A percentile compares a stretch with the other conserved stretches of the same genome.
phyloP scores from a whole-genome alignment of 108 stramenopile genomes.

The Bacterosira constricta region DNA sequence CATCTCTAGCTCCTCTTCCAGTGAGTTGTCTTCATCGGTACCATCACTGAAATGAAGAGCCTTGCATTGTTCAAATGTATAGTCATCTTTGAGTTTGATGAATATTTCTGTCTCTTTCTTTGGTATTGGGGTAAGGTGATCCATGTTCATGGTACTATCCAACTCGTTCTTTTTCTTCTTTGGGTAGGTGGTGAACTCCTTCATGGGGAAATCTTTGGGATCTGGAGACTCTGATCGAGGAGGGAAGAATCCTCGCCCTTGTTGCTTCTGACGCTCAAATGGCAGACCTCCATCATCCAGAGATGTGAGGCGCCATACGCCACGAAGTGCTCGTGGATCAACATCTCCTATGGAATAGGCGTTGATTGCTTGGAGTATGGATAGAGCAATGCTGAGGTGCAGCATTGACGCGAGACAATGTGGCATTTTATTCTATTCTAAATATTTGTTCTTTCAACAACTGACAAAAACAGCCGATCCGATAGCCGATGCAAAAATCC shows the following conservation, averaged over 20 bases:
- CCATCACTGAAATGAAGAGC: constrained; percentile 37
- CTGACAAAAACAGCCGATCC: too few species aligned
- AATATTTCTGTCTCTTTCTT: constrained; percentile 62
- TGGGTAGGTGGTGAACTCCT: constrained; percentile 85
- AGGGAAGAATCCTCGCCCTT: constrained; percentile 24
- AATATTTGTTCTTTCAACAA: too few species aligned
- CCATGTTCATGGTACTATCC: not conserved
- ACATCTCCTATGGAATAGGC: constrained; percentile 58
- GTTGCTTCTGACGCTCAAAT: constrained; percentile 25
- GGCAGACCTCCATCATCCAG: constrained; percentile 44
- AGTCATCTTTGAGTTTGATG: constrained; percentile 82
- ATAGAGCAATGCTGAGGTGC: not conserved
- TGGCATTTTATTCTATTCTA: too few species aligned
- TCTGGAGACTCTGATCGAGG: constrained; percentile 12
- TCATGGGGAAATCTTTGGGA: constrained; percentile 54
- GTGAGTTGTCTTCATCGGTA: constrained; percentile 8
- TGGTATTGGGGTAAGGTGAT: not conserved
- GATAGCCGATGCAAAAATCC: too few species aligned
- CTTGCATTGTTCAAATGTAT: constrained; percentile 70
- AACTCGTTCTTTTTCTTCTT: constrained; percentile 20
- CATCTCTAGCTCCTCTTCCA: constrained; percentile 33
- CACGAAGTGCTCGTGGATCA: constrained; percentile 70
- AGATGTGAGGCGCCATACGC: constrained; percentile 68
- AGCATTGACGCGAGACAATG: not conserved
- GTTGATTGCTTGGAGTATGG: not conserved